Evolutionary conservation across 179 eudicot species (phyloP), one percentile per base, ranked within the genome.

Genomic region (Sideroxylon spinosum): DNA sequence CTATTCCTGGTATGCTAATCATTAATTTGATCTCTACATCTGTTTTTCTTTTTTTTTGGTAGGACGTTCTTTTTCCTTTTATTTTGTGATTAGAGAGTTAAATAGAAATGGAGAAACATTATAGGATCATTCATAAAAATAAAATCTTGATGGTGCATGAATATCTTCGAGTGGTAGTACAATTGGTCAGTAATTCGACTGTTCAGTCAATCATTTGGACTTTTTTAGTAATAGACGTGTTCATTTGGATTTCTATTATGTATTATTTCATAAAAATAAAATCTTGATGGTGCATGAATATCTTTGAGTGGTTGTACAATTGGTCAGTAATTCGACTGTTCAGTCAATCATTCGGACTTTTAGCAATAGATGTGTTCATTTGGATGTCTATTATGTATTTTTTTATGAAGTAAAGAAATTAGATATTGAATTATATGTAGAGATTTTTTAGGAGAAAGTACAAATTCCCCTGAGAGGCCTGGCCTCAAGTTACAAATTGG

Each of bases 1-100:
- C 97, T 76, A 92, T 95, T 80, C 91, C 97, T 77, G 99, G 99
- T 95, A 92, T 75, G 85, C 66, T 73, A 67, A 64, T 70, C 68
- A 77, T 9, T 77, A 59, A 16, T 44, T 64, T 75, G 23, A 23
- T 29, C 62, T 10, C 57, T 68, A 63, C 16, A 52, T 52, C 2
- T 52, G 9, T 52, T 52, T 9, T 52, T 52, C 7, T 52, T 52
- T 52, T 7, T 9, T 52, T 52, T 52, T 52, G 56, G 14, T 10
- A 52, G 16, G 16, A 52, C 16, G 22, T 70, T n/a, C 50, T 61
- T 16, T 72, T 49, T 22, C 52, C n/a, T 5, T 17, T 69, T 32
- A 46, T 4, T 69, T 0, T 22, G 13, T 13, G 44, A 71, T 71
- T 71, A 16, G 14, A 23, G 44, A 50, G 25, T 52, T 6, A 19